Evolutionary conservation across 345 rosid species (phyloP).

Genomic region (Gynandropsis gynandra): DNA sequence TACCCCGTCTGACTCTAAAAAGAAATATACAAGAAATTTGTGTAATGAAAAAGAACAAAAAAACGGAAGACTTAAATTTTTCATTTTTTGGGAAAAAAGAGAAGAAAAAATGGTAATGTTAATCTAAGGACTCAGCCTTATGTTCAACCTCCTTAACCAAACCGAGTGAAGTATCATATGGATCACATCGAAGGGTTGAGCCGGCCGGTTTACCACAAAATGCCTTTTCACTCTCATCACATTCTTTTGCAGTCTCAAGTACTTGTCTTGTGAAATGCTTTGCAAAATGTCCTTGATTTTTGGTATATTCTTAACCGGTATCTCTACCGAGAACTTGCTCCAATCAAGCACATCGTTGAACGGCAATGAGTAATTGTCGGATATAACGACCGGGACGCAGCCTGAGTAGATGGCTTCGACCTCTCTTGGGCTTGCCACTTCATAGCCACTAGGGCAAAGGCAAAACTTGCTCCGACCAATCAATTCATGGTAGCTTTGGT

Average conservation of each 20-base stretch:
- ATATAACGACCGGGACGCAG: conserved; percentile 44
- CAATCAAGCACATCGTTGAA: conserved; percentile 50
- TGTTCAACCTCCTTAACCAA: conserved; percentile 56
- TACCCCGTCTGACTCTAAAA: too few relatives aligned
- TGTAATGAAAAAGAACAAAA: too few relatives aligned
- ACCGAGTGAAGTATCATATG: conserved; percentile 58
- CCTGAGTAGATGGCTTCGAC: conserved; percentile 39
- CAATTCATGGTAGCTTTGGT: conserved; percentile 28
- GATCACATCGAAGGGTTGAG: conserved; percentile 42
- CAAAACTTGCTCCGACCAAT: conserved; percentile 53
- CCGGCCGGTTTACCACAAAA: conserved; percentile 45
- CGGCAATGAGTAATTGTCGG: conserved; percentile 36
- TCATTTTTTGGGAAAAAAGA: too few relatives aligned
- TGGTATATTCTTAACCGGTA: conserved; percentile 31
- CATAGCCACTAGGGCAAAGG: conserved; percentile 57
- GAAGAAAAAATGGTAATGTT: too few relatives aligned
- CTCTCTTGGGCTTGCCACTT: conserved; percentile 56
- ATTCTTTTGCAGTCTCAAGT: conserved; percentile 33
- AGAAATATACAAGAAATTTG: too few relatives aligned
- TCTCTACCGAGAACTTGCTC: conserved; percentile 36
- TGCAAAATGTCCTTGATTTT: conserved; percentile 43
- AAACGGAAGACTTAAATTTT: too few relatives aligned
- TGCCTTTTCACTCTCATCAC: conserved; percentile 38
- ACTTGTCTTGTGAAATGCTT: conserved; percentile 30
- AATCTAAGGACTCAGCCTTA: conserved; percentile 27